A percentile compares a stretch with the other conserved stretches of the same genome.
Conservation (phyloP, 768 basidiomycete species). For the Mycena pura region DNA sequence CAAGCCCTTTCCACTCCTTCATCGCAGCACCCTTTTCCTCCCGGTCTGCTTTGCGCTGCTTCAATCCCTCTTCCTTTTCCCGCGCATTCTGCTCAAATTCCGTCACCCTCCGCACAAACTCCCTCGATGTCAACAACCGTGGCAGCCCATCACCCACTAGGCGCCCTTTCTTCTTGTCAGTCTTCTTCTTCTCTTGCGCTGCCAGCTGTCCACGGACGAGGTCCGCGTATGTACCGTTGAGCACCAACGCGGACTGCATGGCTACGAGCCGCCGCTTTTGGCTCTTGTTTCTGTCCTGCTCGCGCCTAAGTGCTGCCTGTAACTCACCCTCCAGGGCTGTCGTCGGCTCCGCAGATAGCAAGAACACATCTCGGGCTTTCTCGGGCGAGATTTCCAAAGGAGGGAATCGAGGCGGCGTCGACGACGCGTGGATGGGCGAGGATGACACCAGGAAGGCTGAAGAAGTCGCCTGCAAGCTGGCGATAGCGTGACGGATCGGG, state of each 20-base stretch:
- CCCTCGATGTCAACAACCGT: background rate
- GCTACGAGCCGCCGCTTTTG: conserved; percentile 16
- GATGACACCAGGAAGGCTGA: background rate
- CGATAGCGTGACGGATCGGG: background rate
- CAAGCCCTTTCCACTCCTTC: no score
- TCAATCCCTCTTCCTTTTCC: conserved; percentile 14
- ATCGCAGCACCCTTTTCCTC: no score
- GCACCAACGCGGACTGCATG: conserved; percentile 32
- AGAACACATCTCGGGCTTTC: background rate
- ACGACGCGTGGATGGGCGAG: background rate
- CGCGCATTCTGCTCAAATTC: no score
- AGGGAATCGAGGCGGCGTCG: background rate
- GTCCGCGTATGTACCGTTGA: conserved; percentile 31
- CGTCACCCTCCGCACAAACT: no score
- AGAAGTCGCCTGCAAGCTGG: background rate
- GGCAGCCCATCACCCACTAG: background rate
- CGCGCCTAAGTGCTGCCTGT: conserved; percentile 15
- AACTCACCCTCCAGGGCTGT: conserved; percentile 2
- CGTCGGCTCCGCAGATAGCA: background rate
- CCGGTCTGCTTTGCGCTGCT: no score
- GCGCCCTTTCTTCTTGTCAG: background rate
- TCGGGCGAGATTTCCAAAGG: background rate
- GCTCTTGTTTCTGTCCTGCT: background rate
- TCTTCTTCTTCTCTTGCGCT: conserved; percentile 10
- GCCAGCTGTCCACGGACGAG: conserved; percentile 27